Percentiles rank a stretch among this genome's conserved stretches.
These are phyloP conservation scores for Macrophomina phaseolina DNA, from an alignment of 2,329 filamentous ascomycete species.

Conservation along the genomic window DNA sequence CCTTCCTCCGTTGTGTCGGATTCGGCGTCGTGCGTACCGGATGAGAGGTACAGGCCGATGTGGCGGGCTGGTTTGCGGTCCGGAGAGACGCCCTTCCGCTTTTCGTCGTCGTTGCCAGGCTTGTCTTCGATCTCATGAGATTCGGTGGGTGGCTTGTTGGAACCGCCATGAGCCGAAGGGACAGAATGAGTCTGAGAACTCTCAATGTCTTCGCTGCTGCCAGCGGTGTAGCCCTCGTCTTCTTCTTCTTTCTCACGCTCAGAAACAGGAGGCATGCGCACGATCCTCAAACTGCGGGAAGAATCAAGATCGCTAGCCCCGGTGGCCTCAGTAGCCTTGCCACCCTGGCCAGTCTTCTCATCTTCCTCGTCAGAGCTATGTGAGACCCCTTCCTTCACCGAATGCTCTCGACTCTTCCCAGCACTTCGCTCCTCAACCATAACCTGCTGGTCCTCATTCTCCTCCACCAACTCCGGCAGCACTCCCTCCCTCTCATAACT, in stretches of 20 bases:
- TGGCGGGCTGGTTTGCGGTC: background rate
- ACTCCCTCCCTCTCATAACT: constrained; percentile 2
- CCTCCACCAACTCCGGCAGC: constrained; percentile 2
- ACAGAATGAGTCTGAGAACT: background rate
- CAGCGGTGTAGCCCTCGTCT: constrained; percentile 4
- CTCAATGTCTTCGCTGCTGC: background rate
- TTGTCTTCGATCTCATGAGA: background rate
- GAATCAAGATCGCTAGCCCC: background rate
- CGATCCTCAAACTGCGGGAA: background rate
- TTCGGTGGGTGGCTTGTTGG: background rate
- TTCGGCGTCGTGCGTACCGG: background rate
- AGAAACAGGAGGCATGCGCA: too few species aligned
- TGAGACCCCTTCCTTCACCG: background rate
- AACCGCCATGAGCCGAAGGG: background rate
- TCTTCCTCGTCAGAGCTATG: background rate
- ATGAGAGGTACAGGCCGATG: background rate
- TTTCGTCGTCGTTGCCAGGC: background rate
- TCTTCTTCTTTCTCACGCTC: constrained; percentile 3
- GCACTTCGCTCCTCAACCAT: background rate
- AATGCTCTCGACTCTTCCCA: too few species aligned
- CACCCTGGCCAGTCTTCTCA: background rate
- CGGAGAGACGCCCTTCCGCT: background rate
- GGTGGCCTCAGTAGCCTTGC: background rate
- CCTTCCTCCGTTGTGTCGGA: background rate
- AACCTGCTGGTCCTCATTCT: background rate